These are phyloP conservation scores for Yamadazyma takamatsuzukensis DNA, from an alignment of 805 yeast species.

Conservation along the genomic window DNA sequence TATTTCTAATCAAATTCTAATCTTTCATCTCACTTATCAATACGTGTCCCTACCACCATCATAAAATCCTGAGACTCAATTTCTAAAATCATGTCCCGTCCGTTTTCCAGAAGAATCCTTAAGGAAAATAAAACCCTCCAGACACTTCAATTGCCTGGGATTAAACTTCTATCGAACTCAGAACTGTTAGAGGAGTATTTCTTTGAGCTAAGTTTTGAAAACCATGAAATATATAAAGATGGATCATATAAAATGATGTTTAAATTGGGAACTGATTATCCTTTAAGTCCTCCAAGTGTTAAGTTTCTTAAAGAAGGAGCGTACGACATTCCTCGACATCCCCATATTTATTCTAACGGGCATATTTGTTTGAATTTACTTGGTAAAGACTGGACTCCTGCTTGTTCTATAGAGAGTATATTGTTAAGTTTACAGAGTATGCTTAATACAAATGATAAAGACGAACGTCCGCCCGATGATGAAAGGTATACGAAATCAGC, in stretches of 20 bases:
- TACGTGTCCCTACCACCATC: too few relatives aligned
- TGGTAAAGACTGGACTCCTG: conserved; percentile 68
- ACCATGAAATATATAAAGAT: conserved; percentile 13
- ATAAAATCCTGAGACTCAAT: too few relatives aligned
- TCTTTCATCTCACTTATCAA: too few relatives aligned
- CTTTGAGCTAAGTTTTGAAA: conserved; percentile 17
- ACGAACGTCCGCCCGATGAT: conserved; percentile 59
- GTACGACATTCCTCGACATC: conserved; percentile 57
- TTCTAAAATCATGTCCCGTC: too few relatives aligned
- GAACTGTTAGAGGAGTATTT: conserved; percentile 18
- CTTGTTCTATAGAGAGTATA: conserved; percentile 47
- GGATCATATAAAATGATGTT: conserved; percentile 38
- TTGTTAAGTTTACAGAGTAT: conserved; percentile 62
- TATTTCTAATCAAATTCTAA: too few relatives aligned
- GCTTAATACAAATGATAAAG: conserved; percentile 46
- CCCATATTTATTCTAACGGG: conserved; percentile 73
- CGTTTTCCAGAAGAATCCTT: conserved; percentile 24
- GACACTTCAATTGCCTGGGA: conserved; percentile 17
- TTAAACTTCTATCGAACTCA: conserved; percentile 16
- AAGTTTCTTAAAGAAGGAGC: conserved; percentile 29
- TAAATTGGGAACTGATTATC: conserved; percentile 44
- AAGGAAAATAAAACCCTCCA: conserved; percentile 22
- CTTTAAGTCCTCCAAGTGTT: conserved; percentile 58
- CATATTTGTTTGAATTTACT: conserved; percentile 71
- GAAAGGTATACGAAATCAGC: conserved; percentile 46